phyloP scores from a whole-genome alignment of 345 rosid species.

The Brassica juncea region DNA sequence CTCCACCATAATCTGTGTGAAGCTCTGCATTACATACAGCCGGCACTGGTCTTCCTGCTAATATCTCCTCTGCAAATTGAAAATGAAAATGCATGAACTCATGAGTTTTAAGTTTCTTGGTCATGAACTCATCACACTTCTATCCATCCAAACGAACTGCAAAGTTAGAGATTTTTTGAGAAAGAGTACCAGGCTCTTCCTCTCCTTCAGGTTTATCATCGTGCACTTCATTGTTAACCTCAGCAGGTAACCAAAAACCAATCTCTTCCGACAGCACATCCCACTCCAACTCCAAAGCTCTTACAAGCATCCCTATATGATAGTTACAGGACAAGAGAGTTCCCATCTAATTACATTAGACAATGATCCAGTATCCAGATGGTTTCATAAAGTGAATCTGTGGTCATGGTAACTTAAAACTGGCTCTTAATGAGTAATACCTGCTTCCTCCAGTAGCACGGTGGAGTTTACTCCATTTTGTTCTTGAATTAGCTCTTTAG shows the following conservation, averaged over 20 bases:
- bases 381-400: neutral
- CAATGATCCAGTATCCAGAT: neutral
- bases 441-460: slow-evolving; percentile 65
- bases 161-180: neutral
- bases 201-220: slow-evolving; percentile 88
- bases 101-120: slow-evolving; percentile 18
- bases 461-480: slow-evolving; percentile 52
- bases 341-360: slow-evolving; percentile 3
- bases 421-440: slow-evolving; percentile 41
- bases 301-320: slow-evolving; percentile 60
- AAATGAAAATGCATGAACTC: slow-evolving; percentile 18
- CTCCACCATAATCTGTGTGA: slow-evolving; percentile 90
- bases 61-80: slow-evolving; percentile 60
- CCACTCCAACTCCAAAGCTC: slow-evolving; percentile 84
- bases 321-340: neutral
- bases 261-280: slow-evolving; percentile 72
- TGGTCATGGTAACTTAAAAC: slow-evolving; percentile 10
- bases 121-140: neutral
- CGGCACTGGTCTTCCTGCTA: slow-evolving; percentile 88
- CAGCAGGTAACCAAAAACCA: slow-evolving; percentile 88
- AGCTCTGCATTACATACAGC: slow-evolving; percentile 78
- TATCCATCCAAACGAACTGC: neutral
- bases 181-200: slow-evolving; percentile 65
- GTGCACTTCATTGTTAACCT: slow-evolving; percentile 63
- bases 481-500: slow-evolving; percentile 50